These are phyloP conservation scores for Candida endomychidarum DNA, from an alignment of 805 yeast species.

Conservation along the genomic window DNA sequence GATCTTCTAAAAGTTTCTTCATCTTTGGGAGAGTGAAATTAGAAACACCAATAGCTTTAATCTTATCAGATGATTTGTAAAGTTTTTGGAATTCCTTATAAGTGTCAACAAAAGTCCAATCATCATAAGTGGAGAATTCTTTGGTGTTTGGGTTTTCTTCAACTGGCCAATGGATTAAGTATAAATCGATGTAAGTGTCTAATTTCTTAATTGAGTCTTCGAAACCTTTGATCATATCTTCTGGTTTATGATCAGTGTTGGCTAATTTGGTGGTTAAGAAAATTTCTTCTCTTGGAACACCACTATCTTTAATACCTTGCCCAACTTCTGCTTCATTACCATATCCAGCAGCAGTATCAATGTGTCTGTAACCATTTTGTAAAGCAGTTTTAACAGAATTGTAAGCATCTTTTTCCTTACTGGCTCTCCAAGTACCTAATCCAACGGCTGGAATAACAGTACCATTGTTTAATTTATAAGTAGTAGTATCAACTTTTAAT, in stretches of 20 bases:
- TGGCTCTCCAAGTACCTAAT: slow-evolving; percentile 71
- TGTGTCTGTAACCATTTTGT: slow-evolving; percentile 69
- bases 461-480: slow-evolving; percentile 59
- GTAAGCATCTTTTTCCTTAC: slow-evolving; percentile 49
- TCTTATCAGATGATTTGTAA: slow-evolving; percentile 33
- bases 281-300: slow-evolving; percentile 62
- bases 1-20: slow-evolving; percentile 24
- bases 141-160: slow-evolving; percentile 25
- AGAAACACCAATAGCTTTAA: slow-evolving; percentile 38
- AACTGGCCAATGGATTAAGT: slow-evolving; percentile 81
- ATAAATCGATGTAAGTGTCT: slow-evolving; percentile 76
- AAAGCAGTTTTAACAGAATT: slow-evolving; percentile 61
- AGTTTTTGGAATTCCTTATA: slow-evolving; percentile 57
- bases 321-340: slow-evolving; percentile 68
- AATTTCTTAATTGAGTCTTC: slow-evolving; percentile 60
- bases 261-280: slow-evolving; percentile 74
- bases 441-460: slow-evolving; percentile 64
- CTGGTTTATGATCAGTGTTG: slow-evolving; percentile 52
- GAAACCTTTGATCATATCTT: slow-evolving; percentile 53
- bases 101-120: slow-evolving; percentile 33
- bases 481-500: slow-evolving; percentile 3
- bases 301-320: slow-evolving; percentile 51
- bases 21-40: slow-evolving; percentile 33
- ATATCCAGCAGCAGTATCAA: slow-evolving; percentile 74
- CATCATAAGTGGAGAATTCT: slow-evolving; percentile 16